A percentile compares a stretch with the other conserved stretches of the same genome.
These are phyloP conservation scores for Boletellus ananiceps DNA, from an alignment of 768 basidiomycete species.

Conservation along the genomic window DNA sequence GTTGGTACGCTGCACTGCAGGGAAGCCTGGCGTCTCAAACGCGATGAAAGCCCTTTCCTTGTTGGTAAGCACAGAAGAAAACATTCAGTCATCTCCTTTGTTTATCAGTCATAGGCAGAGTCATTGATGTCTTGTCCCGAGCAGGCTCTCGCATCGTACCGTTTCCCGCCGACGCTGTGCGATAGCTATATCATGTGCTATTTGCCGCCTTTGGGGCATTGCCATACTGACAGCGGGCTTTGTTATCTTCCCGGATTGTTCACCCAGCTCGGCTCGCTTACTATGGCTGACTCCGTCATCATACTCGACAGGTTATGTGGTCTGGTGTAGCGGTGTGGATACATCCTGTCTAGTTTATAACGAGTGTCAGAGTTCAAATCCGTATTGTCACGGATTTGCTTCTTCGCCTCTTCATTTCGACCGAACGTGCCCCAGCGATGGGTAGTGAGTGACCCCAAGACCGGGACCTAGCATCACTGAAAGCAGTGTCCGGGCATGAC, in stretches of 20 bases:
- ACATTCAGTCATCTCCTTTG: not conserved
- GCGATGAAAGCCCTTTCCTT: not conserved
- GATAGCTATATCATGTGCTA: not conserved
- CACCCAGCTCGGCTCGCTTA: not conserved
- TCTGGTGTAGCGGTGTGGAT: too few species aligned
- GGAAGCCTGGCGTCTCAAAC: not conserved
- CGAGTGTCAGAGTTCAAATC: too few species aligned
- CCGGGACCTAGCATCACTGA: too few species aligned
- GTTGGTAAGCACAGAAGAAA: conserved; percentile 6
- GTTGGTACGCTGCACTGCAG: conserved; percentile 1
- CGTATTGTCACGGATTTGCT: too few species aligned
- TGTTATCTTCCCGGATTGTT: not conserved
- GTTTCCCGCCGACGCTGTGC: conserved; percentile 5
- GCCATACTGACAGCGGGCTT: not conserved
- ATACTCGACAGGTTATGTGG: too few species aligned
- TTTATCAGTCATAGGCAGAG: conserved; percentile 2
- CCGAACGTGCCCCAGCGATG: too few species aligned
- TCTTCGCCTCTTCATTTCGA: too few species aligned
- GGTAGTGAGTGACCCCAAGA: too few species aligned
- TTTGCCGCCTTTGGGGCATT: not conserved
- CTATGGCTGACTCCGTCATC: not conserved
- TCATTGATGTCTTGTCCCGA: not conserved
- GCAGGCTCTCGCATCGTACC: not conserved
- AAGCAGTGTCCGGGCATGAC: too few species aligned
- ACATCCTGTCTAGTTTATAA: too few species aligned